Evolutionary conservation across 257 asterid species (phyloP), one percentile per base, ranked within the genome.

Genomic region (Thymus quinquecostatus): DNA sequence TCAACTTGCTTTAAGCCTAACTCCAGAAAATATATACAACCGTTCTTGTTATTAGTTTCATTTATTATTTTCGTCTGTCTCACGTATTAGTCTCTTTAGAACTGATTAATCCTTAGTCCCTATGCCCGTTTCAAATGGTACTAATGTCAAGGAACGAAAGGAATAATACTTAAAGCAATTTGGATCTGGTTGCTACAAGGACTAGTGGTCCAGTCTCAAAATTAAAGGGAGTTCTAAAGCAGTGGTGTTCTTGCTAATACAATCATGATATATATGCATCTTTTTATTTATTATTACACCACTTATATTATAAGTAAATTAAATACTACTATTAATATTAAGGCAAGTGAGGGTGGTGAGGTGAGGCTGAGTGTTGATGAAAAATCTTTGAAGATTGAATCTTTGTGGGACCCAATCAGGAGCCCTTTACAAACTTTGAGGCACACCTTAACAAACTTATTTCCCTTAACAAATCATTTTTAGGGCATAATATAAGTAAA

Each of bases 351-450:
- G 21, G 21, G 21, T 21, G 21, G 21, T 21, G 21, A 21, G 21
- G 21, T 21, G 21, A 21, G 21, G 32, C 58, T 55, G 12, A 47
- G 68, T 70, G 66, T 48, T 44, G 54, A 10, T 49, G 33, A 10
- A 59, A 74, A 74, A 66, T 45, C 58, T 76, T 77, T 66, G 75
- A 81, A 75, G 79, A 81, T 75, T 77, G 76, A 84, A 85, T 86
- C 84, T 77, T 63, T 59, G 21, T 67, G 84, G 91, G 93, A 62
- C 91, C 96, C 72, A 27, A 68, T 57, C 53, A 69, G 34, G 68
- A 57, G 33, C 32, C 74, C 13, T 82, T 81, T 81, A 49, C 87
- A 58, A 86, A 82, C 87, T 83, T 88, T 85, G 85, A 86, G 77
- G 86, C 82, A 80, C 68, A 72, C 71, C 77, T 10, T 10, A 21